Conservation (phyloP, 2,329 filamentous ascomycete genomes). For the Emericellopsis cladophorae region DNA sequence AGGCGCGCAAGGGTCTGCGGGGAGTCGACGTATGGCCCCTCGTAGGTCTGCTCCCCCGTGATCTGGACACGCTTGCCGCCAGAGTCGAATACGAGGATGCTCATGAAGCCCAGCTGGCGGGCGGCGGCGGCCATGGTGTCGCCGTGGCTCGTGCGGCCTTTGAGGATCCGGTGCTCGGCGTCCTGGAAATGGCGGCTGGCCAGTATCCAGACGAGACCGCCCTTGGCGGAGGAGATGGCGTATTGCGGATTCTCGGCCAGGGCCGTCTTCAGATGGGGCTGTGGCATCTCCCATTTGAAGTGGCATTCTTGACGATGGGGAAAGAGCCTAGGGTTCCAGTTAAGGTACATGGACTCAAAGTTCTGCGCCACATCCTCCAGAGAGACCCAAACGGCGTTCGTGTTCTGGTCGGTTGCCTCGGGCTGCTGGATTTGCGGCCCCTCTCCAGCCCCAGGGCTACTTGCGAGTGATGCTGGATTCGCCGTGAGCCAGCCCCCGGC, state of each 20-base stretch:
- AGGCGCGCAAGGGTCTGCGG: conserved; percentile 80
- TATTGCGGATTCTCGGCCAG: conserved; percentile 61
- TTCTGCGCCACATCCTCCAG: conserved; percentile 79
- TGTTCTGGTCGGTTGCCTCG: background rate
- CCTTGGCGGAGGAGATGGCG: conserved; percentile 44
- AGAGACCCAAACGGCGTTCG: conserved; percentile 86
- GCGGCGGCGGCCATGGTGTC: conserved; percentile 29
- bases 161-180: conserved; percentile 43
- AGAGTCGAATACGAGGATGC: conserved; percentile 67
- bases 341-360: conserved; percentile 92
- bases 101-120: conserved; percentile 66
- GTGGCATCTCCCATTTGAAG: conserved; percentile 64
- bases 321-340: conserved; percentile 90
- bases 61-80: conserved; percentile 61
- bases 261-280: conserved; percentile 35
- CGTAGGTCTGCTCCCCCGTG: conserved; percentile 56
- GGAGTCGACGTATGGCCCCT: conserved; percentile 83
- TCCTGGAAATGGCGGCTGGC: conserved; percentile 77
- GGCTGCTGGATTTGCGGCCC: background rate
- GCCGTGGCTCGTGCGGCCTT: conserved; percentile 14
- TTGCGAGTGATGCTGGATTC: conserved; percentile 2
- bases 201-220: conserved; percentile 67
- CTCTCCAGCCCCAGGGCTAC: background rate
- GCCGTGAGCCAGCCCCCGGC: conserved; percentile 28
- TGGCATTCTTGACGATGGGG: conserved; percentile 74